Conservation (phyloP, 129 eudicot species). For the Flaveria bidentis region DNA sequence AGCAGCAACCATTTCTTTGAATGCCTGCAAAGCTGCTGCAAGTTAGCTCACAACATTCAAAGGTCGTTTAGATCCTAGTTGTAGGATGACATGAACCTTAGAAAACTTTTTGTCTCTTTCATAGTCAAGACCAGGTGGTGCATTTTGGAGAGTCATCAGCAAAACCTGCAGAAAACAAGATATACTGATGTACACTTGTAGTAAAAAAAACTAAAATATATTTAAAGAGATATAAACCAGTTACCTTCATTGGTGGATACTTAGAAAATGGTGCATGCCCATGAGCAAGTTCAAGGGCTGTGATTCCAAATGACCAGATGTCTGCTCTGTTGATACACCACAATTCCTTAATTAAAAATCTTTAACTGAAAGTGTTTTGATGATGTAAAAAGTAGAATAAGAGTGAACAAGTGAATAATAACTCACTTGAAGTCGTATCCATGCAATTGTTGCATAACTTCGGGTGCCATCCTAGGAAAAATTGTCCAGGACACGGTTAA, state of each 20-base stretch:
- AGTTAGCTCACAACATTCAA: slow-evolving; percentile 33
- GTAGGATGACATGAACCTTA: slow-evolving; percentile 54
- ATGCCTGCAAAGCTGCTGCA: slow-evolving; percentile 59
- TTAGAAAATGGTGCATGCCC: slow-evolving; percentile 99
- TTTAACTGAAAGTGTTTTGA: slow-evolving; percentile 5
- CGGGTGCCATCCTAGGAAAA: slow-evolving; percentile 92
- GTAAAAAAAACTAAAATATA: background rate
- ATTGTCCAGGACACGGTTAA: slow-evolving; percentile 31
- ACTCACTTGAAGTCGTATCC: slow-evolving; percentile 97
- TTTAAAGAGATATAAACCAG: slow-evolving; percentile 1
- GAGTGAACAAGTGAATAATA: slow-evolving; percentile 12
- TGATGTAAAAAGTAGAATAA: background rate
- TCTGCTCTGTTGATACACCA: slow-evolving; percentile 75
- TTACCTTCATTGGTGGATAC: slow-evolving; percentile 98
- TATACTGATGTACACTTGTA: background rate
- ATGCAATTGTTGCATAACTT: slow-evolving; percentile 93
- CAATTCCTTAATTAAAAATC: slow-evolving; percentile 10
- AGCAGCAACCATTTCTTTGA: slow-evolving; percentile 91
- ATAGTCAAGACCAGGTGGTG: slow-evolving; percentile 97
- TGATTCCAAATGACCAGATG: slow-evolving; percentile 98
- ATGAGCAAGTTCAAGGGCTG: slow-evolving; percentile 99
- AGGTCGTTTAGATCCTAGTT: slow-evolving; percentile 13
- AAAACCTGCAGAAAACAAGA: slow-evolving; percentile 58
- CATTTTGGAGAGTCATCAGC: slow-evolving; percentile 93
- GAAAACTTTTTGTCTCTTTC: slow-evolving; percentile 94